Percentiles rank a stretch among this genome's conserved stretches.
Evolutionary conservation across 805 yeast genomes (phyloP).

Genomic region (Lipomyces chichibuensis): DNA sequence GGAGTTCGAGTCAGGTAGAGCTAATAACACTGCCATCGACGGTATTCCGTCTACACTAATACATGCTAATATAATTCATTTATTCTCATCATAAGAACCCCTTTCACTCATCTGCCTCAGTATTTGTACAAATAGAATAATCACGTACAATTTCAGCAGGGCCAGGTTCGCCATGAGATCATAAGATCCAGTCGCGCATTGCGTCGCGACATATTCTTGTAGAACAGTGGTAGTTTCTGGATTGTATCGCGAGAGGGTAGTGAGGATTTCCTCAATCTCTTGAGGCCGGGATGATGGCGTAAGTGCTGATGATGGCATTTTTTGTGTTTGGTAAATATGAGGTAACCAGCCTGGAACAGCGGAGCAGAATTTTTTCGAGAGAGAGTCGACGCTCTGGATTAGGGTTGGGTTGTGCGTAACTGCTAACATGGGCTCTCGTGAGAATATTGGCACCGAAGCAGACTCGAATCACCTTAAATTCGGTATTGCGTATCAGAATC

Average conservation of each 20-base stretch:
- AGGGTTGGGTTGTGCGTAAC: neutral
- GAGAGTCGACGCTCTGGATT: neutral
- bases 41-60: conserved; percentile 32
- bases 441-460: no score
- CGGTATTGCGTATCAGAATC: neutral
- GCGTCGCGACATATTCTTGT: conserved; percentile 51
- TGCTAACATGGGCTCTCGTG: neutral
- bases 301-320: conserved; percentile 18
- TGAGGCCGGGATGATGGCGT: conserved; percentile 49
- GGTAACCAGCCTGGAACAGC: neutral
- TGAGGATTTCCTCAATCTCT: conserved; percentile 47
- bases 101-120: neutral
- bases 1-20: conserved; percentile 31
- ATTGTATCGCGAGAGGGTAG: conserved; percentile 52
- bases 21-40: conserved; percentile 34
- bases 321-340: neutral
- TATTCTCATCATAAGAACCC: conserved; percentile 24
- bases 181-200: conserved; percentile 44
- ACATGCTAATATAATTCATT: conserved; percentile 30
- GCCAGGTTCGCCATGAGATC: conserved; percentile 53
- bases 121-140: neutral
- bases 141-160: conserved; percentile 48
- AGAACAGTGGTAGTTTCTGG: conserved; percentile 49
- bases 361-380: neutral
- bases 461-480: neutral